Evolutionary conservation across 768 basidiomycete species (phyloP).

Genomic region (Xerocomus spinulosus): DNA sequence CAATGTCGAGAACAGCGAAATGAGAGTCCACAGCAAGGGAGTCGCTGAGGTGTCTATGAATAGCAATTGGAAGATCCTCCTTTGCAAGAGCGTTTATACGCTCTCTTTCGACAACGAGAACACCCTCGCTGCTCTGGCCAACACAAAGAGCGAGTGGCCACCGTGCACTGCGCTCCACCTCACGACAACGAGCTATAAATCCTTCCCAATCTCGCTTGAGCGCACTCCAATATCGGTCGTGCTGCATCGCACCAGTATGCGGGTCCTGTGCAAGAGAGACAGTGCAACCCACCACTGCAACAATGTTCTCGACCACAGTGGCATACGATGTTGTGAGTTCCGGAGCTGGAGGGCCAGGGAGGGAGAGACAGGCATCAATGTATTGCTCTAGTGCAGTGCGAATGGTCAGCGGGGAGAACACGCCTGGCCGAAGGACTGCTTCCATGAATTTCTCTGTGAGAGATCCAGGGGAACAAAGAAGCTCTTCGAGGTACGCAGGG

Average conservation of each 20-base stretch:
- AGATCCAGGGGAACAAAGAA: slow-evolving; percentile 65
- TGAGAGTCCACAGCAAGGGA: slow-evolving; percentile 45
- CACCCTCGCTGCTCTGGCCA: slow-evolving; percentile 35
- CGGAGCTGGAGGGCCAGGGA: slow-evolving; percentile 52
- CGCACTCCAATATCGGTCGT: slow-evolving; percentile 78
- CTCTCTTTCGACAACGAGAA: slow-evolving; percentile 74
- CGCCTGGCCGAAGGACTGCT: slow-evolving; percentile 80
- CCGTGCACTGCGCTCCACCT: slow-evolving; percentile 81
- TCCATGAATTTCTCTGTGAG: slow-evolving; percentile 76
- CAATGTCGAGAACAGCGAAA: slow-evolving; percentile 53
- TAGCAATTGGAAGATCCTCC: slow-evolving; percentile 63
- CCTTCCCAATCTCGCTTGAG: slow-evolving; percentile 95
- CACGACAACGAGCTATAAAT: slow-evolving; percentile 84
- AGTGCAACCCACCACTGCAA: slow-evolving; percentile 81
- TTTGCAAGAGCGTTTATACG: slow-evolving; percentile 58
- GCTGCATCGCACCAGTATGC: slow-evolving; percentile 73
- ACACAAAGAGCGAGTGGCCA: slow-evolving; percentile 71
- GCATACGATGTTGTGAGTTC: slow-evolving; percentile 60
- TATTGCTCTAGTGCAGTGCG: slow-evolving; percentile 82
- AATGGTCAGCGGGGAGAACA: slow-evolving; percentile 81
- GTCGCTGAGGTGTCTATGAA: slow-evolving; percentile 47
- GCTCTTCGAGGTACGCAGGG: slow-evolving; percentile 84
- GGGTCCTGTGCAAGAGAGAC: slow-evolving; percentile 69
- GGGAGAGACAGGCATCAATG: slow-evolving; percentile 61
- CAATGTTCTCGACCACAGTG: slow-evolving; percentile 69